Evolutionary conservation across 768 basidiomycete genomes (phyloP).

Genomic region (Collybiopsis confluens): DNA sequence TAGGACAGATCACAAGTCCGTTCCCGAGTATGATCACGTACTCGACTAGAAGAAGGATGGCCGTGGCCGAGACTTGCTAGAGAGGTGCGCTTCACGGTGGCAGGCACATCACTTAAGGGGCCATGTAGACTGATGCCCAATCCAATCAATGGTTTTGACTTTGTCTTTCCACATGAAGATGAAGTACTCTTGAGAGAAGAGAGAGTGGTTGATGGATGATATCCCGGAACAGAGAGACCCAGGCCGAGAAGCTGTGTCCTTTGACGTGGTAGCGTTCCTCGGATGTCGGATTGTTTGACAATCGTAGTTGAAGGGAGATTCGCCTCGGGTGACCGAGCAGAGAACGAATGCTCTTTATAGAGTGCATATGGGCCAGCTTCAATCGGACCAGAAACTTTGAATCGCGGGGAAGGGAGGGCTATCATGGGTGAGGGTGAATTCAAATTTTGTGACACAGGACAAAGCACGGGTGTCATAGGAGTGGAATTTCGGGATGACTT

Average conservation of each 20-base stretch:
- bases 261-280: not conserved
- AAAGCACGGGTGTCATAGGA: not conserved
- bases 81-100: not conserved
- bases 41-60: not conserved
- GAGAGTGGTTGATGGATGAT: not conserved
- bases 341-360: not conserved
- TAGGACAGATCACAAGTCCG: not conserved
- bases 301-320: not conserved
- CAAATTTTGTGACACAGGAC: not conserved
- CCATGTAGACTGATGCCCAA: not conserved
- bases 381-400: not conserved
- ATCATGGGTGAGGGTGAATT: slow-evolving; percentile 1
- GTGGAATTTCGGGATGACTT: too few species aligned
- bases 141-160: not conserved
- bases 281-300: not conserved
- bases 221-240: not conserved
- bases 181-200: not conserved
- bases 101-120: not conserved
- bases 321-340: not conserved
- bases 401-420: not conserved
- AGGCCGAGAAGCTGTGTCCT: not conserved
- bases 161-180: not conserved
- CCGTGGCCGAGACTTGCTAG: not conserved
- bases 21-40: not conserved
- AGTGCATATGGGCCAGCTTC: not conserved